Evolutionary conservation across 148 eudicot genomes (phyloP).

Genomic region (Chenopodium suecicum): DNA sequence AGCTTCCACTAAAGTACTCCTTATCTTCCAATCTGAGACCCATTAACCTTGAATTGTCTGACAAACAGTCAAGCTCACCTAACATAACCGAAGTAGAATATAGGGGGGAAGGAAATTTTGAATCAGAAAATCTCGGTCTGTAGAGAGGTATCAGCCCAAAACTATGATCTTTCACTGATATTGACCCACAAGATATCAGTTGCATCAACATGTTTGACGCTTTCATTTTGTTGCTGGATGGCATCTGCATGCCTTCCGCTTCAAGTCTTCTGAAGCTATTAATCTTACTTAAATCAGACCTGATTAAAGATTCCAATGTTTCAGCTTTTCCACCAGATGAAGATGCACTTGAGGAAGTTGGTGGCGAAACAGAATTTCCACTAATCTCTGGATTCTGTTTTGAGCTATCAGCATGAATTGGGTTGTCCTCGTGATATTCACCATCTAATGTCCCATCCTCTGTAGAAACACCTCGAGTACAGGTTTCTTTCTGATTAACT

Average conservation of each 20-base stretch:
- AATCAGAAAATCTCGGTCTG: slow-evolving; percentile 64
- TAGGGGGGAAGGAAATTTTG: slow-evolving; percentile 76
- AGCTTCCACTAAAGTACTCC: slow-evolving; percentile 94
- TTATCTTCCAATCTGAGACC: slow-evolving; percentile 74
- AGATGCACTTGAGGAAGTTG: slow-evolving; percentile 60
- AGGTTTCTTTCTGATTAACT: slow-evolving; percentile 45
- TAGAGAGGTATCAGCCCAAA: slow-evolving; percentile 76
- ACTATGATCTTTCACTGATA: slow-evolving; percentile 86
- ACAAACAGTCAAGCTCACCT: slow-evolving; percentile 78
- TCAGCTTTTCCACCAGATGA: slow-evolving; percentile 74
- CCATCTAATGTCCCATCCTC: slow-evolving; percentile 58
- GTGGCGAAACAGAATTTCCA: slow-evolving; percentile 48
- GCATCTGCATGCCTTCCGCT: slow-evolving; percentile 42
- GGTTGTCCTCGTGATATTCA: slow-evolving; percentile 34
- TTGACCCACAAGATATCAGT: slow-evolving; percentile 89
- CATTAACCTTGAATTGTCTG: slow-evolving; percentile 63
- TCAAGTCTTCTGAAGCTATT: slow-evolving; percentile 65
- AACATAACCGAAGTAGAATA: slow-evolving; percentile 76
- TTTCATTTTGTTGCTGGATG: slow-evolving; percentile 56
- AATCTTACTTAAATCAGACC: slow-evolving; percentile 75
- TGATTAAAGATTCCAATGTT: slow-evolving; percentile 81
- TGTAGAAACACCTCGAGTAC: slow-evolving; percentile 82
- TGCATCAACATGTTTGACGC: slow-evolving; percentile 81
- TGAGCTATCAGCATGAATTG: slow-evolving; percentile 19
- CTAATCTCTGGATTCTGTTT: slow-evolving; percentile 40